Evolutionary conservation across 495 filamentous ascomycete species (phyloP).

Genomic region (Aspergillus olivimuriae): DNA sequence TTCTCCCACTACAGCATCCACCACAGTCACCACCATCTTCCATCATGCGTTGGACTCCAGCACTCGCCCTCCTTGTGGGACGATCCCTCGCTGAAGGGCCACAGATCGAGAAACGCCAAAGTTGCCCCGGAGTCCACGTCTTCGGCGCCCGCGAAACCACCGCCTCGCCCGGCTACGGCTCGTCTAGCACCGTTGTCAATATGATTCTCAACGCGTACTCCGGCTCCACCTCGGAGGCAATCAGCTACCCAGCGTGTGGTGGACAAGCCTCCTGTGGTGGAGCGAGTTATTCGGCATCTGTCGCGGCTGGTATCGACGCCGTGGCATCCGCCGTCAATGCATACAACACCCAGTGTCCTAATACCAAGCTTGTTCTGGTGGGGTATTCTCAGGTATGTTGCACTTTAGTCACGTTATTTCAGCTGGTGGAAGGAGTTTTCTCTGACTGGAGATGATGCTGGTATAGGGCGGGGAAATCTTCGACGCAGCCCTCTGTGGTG

Average conservation of each 20-base stretch:
- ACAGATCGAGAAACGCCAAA: conserved; percentile 17
- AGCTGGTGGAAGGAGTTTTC: neutral
- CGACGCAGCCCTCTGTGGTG: conserved; percentile 58
- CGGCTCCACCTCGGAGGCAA: conserved; percentile 47
- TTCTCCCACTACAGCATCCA: no score
- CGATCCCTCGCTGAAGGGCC: conserved; percentile 12
- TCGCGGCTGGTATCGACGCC: neutral
- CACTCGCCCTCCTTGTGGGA: conserved; percentile 13
- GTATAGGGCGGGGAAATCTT: conserved; percentile 55
- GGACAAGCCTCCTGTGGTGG: conserved; percentile 44
- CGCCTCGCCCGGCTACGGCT: conserved; percentile 47
- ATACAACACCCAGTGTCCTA: neutral
- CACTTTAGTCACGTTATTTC: conserved; percentile 37
- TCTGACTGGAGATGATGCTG: neutral
- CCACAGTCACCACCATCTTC: no score
- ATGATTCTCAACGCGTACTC: conserved; percentile 40
- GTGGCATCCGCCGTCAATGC: neutral
- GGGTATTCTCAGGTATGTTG: conserved; percentile 2
- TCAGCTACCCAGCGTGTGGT: conserved; percentile 57
- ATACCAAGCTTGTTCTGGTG: neutral
- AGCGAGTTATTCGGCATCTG: conserved; percentile 47
- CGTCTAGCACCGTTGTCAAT: conserved; percentile 44
- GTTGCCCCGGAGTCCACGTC: conserved; percentile 49
- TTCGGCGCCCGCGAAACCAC: conserved; percentile 64
- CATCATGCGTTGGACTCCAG: neutral